Evolutionary conservation across 1,284 basidiomycete species (phyloP).

Genomic region (Irpex rosettiformis): DNA sequence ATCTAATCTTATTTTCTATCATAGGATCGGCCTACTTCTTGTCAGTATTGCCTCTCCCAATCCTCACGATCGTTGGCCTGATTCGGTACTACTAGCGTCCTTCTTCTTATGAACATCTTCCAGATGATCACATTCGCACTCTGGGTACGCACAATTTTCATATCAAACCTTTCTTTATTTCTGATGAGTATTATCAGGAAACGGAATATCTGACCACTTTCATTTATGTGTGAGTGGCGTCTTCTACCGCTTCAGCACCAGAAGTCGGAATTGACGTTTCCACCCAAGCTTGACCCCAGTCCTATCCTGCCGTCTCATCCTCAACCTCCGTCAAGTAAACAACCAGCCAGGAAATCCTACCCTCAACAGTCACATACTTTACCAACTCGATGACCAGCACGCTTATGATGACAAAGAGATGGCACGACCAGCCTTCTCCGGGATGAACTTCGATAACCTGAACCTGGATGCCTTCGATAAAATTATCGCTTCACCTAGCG

Average conservation of each 20-base stretch:
- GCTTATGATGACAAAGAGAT: neutral
- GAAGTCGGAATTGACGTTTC: neutral
- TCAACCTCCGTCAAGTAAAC: conserved; percentile 1
- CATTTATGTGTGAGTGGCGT: neutral
- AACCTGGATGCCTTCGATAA: neutral
- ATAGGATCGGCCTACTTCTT: neutral
- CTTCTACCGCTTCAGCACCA: neutral
- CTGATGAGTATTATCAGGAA: neutral
- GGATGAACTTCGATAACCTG: neutral
- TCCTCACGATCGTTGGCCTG: too few species aligned
- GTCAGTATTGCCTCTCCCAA: neutral
- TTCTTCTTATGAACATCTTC: neutral
- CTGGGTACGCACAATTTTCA: neutral
- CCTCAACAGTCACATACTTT: neutral
- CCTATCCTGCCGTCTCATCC: neutral
- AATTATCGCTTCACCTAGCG: neutral
- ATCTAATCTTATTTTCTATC: neutral
- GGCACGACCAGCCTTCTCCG: neutral
- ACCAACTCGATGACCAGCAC: neutral
- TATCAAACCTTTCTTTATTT: neutral
- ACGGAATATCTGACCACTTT: neutral
- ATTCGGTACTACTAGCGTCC: neutral
- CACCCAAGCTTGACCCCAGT: neutral
- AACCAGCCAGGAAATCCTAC: neutral
- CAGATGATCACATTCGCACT: conserved; percentile 1